These are phyloP conservation scores for Thermoascus crustaceus DNA, from an alignment of 2,329 filamentous ascomycete genomes.

Conservation along the genomic window DNA sequence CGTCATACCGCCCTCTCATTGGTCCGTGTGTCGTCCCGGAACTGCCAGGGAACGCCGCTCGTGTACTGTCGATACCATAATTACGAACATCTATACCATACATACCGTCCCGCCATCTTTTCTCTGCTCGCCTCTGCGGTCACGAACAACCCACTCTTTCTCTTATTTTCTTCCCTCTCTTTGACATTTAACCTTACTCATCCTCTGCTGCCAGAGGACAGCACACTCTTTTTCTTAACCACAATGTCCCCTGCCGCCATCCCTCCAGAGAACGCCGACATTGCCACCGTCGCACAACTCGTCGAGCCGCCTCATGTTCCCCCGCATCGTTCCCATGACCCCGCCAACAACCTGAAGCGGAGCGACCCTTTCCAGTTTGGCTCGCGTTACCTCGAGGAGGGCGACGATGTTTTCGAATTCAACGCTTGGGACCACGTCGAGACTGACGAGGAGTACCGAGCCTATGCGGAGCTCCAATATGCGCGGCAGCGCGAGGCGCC, in stretches of 20 bases:
- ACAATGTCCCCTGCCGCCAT: not conserved
- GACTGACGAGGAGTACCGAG: constrained; percentile 78
- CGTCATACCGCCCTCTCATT: constrained; percentile 16
- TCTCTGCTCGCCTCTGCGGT: not conserved
- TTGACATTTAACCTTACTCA: too few species aligned
- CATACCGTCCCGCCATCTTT: not conserved
- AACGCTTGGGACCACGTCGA: constrained; percentile 99
- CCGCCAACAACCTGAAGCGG: constrained; percentile 70
- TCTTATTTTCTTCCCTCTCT: not conserved
- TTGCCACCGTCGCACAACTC: constrained; percentile 30
- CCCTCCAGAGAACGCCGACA: constrained; percentile 15
- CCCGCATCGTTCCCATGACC: constrained; percentile 59
- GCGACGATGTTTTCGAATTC: constrained; percentile 90
- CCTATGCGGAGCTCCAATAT: constrained; percentile 78
- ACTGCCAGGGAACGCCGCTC: too few species aligned
- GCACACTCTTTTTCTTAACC: not conserved
- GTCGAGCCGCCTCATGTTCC: constrained; percentile 42
- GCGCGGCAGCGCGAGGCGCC: constrained; percentile 75
- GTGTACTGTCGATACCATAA: too few species aligned
- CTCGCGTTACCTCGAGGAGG: constrained; percentile 71
- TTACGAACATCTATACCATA: constrained; percentile 3
- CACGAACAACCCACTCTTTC: not conserved
- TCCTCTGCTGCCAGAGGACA: too few species aligned
- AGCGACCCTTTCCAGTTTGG: constrained; percentile 94
- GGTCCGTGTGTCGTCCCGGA: constrained; percentile 5